Evolutionary conservation across 257 asterid species (phyloP).

Genomic region (Solanum neorickii): DNA sequence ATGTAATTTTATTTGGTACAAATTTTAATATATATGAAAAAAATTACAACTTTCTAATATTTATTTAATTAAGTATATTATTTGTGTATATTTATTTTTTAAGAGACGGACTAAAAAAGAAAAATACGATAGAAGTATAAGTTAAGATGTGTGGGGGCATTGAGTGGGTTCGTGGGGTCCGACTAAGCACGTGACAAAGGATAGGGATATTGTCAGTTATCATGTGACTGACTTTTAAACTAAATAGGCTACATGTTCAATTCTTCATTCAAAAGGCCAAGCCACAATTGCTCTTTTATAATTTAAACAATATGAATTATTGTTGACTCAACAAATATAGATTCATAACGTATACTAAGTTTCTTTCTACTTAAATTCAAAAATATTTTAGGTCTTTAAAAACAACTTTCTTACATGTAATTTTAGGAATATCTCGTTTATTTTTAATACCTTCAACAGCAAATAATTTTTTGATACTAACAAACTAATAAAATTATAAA

Average conservation of each 20-base stretch:
- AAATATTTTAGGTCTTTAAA: background rate
- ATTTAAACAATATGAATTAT: background rate
- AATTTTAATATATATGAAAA: background rate
- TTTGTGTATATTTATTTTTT: no score
- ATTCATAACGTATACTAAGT: background rate
- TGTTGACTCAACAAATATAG: background rate
- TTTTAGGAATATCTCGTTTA: background rate
- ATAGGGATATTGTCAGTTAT: slow-evolving; percentile 53
- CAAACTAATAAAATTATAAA: background rate
- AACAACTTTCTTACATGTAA: background rate
- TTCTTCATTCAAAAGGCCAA: slow-evolving; percentile 11
- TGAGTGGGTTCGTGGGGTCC: slow-evolving; percentile 42
- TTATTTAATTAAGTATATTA: no score
- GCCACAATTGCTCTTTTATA: background rate
- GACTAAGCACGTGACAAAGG: slow-evolving; percentile 79
- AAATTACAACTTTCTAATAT: background rate
- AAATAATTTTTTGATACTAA: background rate
- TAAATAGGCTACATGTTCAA: background rate
- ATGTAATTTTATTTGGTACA: background rate
- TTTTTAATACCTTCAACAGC: background rate
- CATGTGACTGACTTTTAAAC: slow-evolving; percentile 44
- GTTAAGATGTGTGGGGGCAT: background rate
- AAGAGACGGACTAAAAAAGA: no score
- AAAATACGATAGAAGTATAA: background rate
- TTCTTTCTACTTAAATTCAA: background rate